phyloP scores from a whole-genome alignment of 129 eudicot genomes.

The Scalesia atractyloides region DNA sequence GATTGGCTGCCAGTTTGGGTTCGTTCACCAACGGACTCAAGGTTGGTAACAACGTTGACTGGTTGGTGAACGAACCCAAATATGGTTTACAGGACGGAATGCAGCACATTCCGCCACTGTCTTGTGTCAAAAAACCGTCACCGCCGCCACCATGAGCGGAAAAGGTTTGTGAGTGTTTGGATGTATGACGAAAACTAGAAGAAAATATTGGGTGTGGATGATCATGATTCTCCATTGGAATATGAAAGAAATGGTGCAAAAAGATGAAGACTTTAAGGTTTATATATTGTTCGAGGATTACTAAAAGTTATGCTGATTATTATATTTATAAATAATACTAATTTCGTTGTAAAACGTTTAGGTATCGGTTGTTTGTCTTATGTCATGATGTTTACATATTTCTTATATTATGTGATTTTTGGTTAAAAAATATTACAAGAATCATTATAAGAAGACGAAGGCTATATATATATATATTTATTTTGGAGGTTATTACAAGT shows the following conservation, averaged over 20 bases:
- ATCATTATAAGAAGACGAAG: background rate
- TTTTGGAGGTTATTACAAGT: no score
- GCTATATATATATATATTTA: no score
- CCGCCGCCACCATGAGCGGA: no score
- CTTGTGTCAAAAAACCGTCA: slow-evolving; percentile 14
- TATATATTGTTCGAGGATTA: slow-evolving; percentile 27
- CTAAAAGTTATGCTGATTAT: slow-evolving; percentile 1
- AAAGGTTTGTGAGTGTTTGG: no score
- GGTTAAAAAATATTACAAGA: background rate
- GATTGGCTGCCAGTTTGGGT: slow-evolving; percentile 26
- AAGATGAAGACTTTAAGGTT: slow-evolving; percentile 32
- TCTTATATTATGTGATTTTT: background rate
- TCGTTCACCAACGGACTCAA: slow-evolving; percentile 34
- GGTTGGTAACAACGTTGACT: slow-evolving; percentile 22
- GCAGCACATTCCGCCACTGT: slow-evolving; percentile 5
- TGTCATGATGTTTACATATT: slow-evolving; percentile 11
- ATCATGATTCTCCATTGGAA: slow-evolving; percentile 47
- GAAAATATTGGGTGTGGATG: slow-evolving; percentile 40
- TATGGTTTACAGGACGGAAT: slow-evolving; percentile 15
- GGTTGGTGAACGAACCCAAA: slow-evolving; percentile 5
- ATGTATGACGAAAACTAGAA: slow-evolving; percentile 17
- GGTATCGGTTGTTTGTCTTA: slow-evolving; percentile 8
- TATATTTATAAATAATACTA: background rate
- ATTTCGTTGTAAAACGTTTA: slow-evolving; percentile 14
- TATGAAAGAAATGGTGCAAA: slow-evolving; percentile 28